Evolutionary conservation across 306 rosid genomes (phyloP).

Genomic region (Vachellia pachyceras): DNA sequence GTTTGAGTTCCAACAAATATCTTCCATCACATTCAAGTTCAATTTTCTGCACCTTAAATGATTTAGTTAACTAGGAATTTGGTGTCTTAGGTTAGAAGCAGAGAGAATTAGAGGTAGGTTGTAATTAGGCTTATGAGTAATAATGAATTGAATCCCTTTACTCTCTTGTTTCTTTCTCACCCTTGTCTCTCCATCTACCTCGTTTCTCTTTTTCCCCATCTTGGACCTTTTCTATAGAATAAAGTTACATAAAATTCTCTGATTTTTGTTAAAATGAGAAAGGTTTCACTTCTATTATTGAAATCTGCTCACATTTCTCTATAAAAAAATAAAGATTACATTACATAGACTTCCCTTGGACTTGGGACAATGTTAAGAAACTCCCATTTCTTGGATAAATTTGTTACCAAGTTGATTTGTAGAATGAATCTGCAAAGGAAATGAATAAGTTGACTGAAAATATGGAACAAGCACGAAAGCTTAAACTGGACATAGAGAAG

Average conservation of each 20-base stretch:
- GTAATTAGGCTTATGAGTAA: no score
- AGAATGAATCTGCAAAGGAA: background rate
- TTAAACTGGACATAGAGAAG: background rate
- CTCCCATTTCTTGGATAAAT: background rate
- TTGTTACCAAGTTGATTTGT: background rate
- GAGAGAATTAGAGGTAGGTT: no score
- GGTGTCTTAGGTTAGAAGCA: no score
- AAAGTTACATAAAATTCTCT: background rate
- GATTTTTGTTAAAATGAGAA: background rate
- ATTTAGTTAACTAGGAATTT: no score
- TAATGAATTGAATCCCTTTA: no score
- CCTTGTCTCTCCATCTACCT: background rate
- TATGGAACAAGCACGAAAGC: background rate
- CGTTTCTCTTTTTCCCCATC: background rate
- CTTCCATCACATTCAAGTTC: no score
- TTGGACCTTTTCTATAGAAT: background rate
- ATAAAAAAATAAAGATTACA: no score
- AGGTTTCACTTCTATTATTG: background rate
- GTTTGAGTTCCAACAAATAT: no score
- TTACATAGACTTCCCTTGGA: background rate
- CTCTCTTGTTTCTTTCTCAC: no score
- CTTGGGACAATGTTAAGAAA: background rate
- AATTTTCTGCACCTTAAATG: no score
- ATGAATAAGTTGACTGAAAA: background rate
- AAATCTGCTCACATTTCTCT: no score